Percentiles rank a stretch among this genome's conserved stretches.
phyloP scores from a whole-genome alignment of 768 basidiomycete species.

The Hericium erinaceus region DNA sequence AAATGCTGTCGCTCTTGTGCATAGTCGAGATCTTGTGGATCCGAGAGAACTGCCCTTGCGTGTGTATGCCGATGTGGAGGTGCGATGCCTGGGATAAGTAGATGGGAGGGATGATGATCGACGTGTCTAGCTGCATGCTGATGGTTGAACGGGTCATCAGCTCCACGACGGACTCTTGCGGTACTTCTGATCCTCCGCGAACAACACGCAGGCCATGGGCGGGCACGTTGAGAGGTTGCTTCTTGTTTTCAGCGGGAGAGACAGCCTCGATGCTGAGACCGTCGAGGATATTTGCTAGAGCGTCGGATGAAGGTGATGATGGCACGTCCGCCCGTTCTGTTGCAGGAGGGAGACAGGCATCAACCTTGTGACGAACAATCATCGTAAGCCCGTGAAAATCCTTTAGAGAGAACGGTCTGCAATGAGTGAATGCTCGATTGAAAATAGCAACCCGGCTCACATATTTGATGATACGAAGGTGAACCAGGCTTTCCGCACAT shows the following conservation, averaged over 20 bases:
- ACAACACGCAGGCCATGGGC: neutral
- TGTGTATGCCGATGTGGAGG: slow-evolving; percentile 50
- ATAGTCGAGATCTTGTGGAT: slow-evolving; percentile 30
- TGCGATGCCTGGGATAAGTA: slow-evolving; percentile 60
- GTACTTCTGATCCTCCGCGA: slow-evolving; percentile 1
- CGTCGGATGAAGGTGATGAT: neutral
- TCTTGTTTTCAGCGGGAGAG: too few species aligned
- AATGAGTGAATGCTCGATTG: neutral
- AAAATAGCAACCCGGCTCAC: slow-evolving; percentile 23
- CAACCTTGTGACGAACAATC: slow-evolving; percentile 47
- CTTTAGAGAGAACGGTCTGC: slow-evolving; percentile 22
- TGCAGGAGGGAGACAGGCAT: slow-evolving; percentile 19
- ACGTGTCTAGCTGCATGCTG: too few species aligned
- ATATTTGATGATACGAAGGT: slow-evolving; percentile 55
- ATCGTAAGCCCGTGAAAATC: slow-evolving; percentile 49
- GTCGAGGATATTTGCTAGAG: neutral
- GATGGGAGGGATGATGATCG: too few species aligned
- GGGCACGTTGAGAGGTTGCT: neutral
- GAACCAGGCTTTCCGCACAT: slow-evolving; percentile 43
- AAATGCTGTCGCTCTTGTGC: slow-evolving; percentile 16
- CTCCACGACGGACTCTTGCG: slow-evolving; percentile 20
- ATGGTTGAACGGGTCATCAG: slow-evolving; percentile 28
- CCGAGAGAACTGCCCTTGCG: slow-evolving; percentile 38
- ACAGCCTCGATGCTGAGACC: neutral
- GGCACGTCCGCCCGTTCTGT: neutral